Percentiles rank a stretch among this genome's conserved stretches.
Evolutionary conservation across 1,139 yeast species (phyloP).

Genomic region (Pichia sp.): DNA sequence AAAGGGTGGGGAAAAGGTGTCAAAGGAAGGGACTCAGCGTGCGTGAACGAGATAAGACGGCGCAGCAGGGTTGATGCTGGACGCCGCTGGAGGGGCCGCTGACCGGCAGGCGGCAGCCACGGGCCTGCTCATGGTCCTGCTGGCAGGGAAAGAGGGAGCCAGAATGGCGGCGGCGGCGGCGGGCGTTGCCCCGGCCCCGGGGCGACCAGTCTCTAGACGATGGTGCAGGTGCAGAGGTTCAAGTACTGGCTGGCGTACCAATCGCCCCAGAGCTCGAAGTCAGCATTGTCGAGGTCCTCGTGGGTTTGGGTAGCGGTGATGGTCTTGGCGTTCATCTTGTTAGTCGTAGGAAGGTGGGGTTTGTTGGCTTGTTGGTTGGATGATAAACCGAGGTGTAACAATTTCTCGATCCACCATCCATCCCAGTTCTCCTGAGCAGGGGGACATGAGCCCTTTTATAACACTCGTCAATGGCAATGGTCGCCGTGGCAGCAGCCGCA

Average conservation of each 20-base stretch:
- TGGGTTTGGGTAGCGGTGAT: constrained; percentile 1
- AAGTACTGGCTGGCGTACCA: not conserved
- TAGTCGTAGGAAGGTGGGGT: not conserved
- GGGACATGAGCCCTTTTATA: not conserved
- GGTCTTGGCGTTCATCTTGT: constrained; percentile 1
- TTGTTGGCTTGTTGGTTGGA: not conserved
- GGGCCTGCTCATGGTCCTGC: too few relatives aligned
- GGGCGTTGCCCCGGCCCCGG: too few relatives aligned
- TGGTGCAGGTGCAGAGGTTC: constrained; percentile 2
- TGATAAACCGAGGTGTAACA: too few relatives aligned
- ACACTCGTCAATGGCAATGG: not conserved
- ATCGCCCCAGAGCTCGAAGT: constrained; percentile 1
- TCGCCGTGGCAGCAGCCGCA: too few relatives aligned
- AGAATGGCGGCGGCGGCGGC: too few relatives aligned
- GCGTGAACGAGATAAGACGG: not conserved
- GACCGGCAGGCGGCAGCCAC: too few relatives aligned
- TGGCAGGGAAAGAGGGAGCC: too few relatives aligned
- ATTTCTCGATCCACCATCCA: not conserved
- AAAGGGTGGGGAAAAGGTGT: not conserved
- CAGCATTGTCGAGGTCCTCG: constrained; percentile 1
- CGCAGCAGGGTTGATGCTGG: not conserved
- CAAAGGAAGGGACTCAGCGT: not conserved
- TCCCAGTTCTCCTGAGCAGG: not conserved
- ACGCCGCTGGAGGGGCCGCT: not conserved
- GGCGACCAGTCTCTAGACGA: not conserved